These are phyloP conservation scores for Tolypocladium nubicola DNA, from an alignment of 2,329 filamentous ascomycete species.

Conservation along the genomic window DNA sequence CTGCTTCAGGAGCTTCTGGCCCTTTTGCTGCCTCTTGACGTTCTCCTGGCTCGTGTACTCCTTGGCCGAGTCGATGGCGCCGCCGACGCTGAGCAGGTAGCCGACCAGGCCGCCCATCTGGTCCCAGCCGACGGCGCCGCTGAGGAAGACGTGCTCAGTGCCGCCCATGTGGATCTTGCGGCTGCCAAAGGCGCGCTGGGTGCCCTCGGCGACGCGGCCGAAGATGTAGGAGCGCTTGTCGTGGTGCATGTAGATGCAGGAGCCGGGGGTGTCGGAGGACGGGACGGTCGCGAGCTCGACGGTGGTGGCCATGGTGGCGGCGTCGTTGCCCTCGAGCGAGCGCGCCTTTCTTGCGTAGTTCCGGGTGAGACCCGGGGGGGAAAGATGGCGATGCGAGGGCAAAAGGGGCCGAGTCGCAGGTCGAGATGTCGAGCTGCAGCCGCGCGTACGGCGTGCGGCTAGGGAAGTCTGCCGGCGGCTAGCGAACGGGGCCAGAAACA, in stretches of 20 bases:
- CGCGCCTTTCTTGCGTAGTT: neutral
- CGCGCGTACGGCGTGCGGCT: neutral
- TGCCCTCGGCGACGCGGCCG: slow-evolving; percentile 73
- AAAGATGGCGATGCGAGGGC: neutral
- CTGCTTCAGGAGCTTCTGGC: slow-evolving; percentile 16
- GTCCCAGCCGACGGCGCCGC: slow-evolving; percentile 65
- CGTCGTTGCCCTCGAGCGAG: neutral
- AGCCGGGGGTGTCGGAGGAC: slow-evolving; percentile 79
- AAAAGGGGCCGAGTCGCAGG: neutral
- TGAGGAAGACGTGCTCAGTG: slow-evolving; percentile 70
- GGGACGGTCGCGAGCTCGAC: slow-evolving; percentile 72
- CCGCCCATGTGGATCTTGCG: slow-evolving; percentile 54
- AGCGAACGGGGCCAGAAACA: neutral
- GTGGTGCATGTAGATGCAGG: slow-evolving; percentile 66
- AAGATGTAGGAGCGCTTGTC: slow-evolving; percentile 77
- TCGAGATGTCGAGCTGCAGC: neutral
- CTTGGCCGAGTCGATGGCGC: slow-evolving; percentile 41
- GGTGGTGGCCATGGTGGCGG: slow-evolving; percentile 54
- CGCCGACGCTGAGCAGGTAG: slow-evolving; percentile 74
- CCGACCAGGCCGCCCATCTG: slow-evolving; percentile 76
- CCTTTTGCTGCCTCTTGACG: slow-evolving; percentile 27
- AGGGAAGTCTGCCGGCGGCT: neutral
- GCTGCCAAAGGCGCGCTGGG: slow-evolving; percentile 66
- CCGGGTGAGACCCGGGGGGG: too few species aligned
- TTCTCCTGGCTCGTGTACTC: slow-evolving; percentile 30